These are phyloP conservation scores for Paraconiothyrium brasiliense DNA, from an alignment of 2,329 filamentous ascomycete genomes.

Conservation along the genomic window DNA sequence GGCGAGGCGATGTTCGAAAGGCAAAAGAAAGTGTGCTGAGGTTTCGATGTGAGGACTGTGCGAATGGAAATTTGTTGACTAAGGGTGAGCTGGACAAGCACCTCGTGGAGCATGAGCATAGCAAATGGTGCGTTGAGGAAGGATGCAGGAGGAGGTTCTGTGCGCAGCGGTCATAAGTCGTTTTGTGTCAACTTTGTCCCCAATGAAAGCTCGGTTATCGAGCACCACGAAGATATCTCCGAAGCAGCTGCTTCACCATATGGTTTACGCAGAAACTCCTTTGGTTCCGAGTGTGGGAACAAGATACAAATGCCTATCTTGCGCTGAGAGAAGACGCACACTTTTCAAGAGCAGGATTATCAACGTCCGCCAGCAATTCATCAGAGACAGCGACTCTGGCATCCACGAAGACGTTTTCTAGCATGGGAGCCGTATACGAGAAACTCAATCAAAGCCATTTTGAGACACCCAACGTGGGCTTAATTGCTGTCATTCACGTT, in stretches of 20 bases:
- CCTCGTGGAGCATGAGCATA: conserved; percentile 37
- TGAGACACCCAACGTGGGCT: background rate
- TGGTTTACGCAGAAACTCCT: background rate
- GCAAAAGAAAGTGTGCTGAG: conserved; percentile 24
- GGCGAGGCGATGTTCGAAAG: conserved; percentile 25
- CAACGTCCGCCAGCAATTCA: too few species aligned
- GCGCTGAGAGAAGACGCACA: too few species aligned
- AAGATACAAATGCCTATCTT: too few species aligned
- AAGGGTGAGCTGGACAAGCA: conserved; percentile 36
- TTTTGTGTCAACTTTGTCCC: background rate
- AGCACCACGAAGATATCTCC: background rate
- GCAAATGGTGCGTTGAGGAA: conserved; percentile 23
- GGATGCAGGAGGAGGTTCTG: conserved; percentile 40
- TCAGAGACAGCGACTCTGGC: background rate
- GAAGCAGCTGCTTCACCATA: background rate
- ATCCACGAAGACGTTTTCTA: background rate
- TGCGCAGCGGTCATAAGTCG: conserved; percentile 16
- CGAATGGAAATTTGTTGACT: conserved; percentile 35
- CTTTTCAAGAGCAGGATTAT: too few species aligned
- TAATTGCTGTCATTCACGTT: background rate
- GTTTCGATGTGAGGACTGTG: conserved; percentile 34
- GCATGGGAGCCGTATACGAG: background rate
- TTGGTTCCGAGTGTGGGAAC: background rate
- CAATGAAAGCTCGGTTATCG: background rate
- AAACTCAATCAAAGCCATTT: background rate